phyloP scores from a whole-genome alignment of 2,329 filamentous ascomycete genomes.

The Calonectria pteridis region DNA sequence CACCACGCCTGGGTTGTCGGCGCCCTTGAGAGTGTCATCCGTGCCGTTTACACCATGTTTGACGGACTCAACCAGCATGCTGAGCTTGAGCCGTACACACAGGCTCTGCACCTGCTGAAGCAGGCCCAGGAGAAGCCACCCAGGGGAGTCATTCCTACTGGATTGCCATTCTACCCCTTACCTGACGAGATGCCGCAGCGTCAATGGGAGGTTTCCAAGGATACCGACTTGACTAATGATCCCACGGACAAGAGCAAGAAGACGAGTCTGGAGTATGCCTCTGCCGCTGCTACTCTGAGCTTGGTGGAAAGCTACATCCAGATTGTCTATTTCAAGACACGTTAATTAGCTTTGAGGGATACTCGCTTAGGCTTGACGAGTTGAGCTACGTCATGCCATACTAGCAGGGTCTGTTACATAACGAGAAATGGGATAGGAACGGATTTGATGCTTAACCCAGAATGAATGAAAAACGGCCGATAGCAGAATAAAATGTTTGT shows the following conservation, averaged over 20 bases:
- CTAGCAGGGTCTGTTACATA: not conserved
- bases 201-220: not conserved
- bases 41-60: constrained; percentile 28
- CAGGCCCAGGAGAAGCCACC: not conserved
- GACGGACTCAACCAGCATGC: constrained; percentile 12
- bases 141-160: not conserved
- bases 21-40: constrained; percentile 36
- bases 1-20: constrained; percentile 41
- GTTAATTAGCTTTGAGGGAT: not conserved
- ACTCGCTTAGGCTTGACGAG: not conserved
- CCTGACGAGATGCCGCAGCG: constrained; percentile 21
- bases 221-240: not conserved
- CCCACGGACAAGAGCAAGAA: not conserved
- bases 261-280: not conserved
- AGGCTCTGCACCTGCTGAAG: not conserved
- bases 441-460: not conserved
- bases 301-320: constrained; percentile 25
- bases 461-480: not conserved
- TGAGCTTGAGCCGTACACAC: not conserved
- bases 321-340: not conserved
- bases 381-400: not conserved
- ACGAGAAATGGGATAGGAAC: not conserved
- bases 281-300: constrained; percentile 4
- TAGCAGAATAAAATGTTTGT: not conserved
- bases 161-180: constrained; percentile 21